Percentiles rank a stretch among this genome's conserved stretches.
These are phyloP conservation scores for Sanguinoderma infundibulare DNA, from an alignment of 1,284 basidiomycete species.

Conservation along the genomic window DNA sequence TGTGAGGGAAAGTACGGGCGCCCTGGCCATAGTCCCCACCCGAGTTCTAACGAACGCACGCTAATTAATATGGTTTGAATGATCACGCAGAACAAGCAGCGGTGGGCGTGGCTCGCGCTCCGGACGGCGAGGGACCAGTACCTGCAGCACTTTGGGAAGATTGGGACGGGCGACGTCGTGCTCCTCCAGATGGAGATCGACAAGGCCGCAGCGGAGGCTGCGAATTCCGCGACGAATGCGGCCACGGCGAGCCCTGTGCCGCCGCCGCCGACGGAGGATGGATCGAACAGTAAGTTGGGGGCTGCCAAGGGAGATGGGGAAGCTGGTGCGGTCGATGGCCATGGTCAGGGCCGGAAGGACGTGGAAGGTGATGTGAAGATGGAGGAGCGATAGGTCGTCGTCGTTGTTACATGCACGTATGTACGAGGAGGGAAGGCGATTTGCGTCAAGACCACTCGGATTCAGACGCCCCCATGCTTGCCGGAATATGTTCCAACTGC, in stretches of 20 bases:
- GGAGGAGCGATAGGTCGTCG: constrained; percentile 38
- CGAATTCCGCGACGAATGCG: neutral
- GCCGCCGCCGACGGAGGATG: constrained; percentile 11
- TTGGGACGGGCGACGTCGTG: constrained; percentile 76
- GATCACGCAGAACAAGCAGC: constrained; percentile 63
- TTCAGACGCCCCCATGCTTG: too few relatives aligned
- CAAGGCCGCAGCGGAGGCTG: constrained; percentile 22
- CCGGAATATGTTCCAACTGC: too few relatives aligned
- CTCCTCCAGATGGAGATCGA: constrained; percentile 73
- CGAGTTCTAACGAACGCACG: neutral
- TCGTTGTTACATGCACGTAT: neutral
- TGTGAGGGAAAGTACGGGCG: too few relatives aligned
- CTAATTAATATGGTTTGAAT: neutral
- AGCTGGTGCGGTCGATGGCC: neutral
- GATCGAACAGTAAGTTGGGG: constrained; percentile 1
- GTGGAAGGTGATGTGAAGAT: constrained; percentile 59
- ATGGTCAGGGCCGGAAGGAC: constrained; percentile 31
- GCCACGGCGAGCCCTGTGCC: constrained; percentile 18
- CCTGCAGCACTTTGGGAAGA: constrained; percentile 74
- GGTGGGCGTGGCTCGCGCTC: constrained; percentile 79
- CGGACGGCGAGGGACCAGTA: constrained; percentile 73
- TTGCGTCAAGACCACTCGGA: too few relatives aligned
- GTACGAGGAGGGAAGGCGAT: neutral
- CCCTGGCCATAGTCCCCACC: too few relatives aligned
- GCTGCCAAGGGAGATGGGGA: constrained; percentile 4